Evolutionary conservation across 257 asterid species (phyloP), one percentile per base, ranked within the genome.

Genomic region (Nicotiana sylvestris): DNA sequence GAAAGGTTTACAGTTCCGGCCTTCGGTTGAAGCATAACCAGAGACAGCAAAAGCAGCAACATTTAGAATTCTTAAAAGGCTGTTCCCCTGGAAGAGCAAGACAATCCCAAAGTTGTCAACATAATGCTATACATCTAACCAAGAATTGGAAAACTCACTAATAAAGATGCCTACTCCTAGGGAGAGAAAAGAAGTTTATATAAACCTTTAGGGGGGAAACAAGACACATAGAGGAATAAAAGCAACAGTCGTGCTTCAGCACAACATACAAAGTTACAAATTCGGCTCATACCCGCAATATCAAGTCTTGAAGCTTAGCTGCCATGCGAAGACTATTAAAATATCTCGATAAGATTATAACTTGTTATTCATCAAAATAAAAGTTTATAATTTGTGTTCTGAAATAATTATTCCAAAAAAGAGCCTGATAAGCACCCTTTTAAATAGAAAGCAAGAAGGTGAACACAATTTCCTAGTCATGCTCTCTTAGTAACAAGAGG

Each of bases 1-100:
- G 90, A 95, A 95, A 79, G 99, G 99, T 86, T 95, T 95, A 85
- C 98, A 94, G 60, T 88, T 89, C 69, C 99, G 93, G 81, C 99
- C 97, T 87, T 94, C 98, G 39, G 97, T 86, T 35, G 99, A 95
- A 85, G 99, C 97, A 89, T 95, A 95, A 76, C 99, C 99, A 76
- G 99, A 95, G 39, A 91, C 97, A 82, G 99, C 97, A 83, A 95
- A 95, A 80, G 98, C 94, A 83, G 99, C 99, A 88, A 95, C 97
- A 60, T 91, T 83, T 88, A 94, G 84, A 85, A 94, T 90, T 87
- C 99, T 92, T 86, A 86, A 86, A 64, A 94, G 97, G 83, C 93
- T 92, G 87, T 94, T 91, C 49, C 98, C 99, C 99, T 95, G 87
- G 82, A 77, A 86, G 53, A 84, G 33, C 61, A 82, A 60, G 46